A percentile compares a stretch with the other conserved stretches of the same genome.
These are phyloP conservation scores for Lasiodiplodia theobromae DNA, from an alignment of 2,329 filamentous ascomycete species.

Conservation along the genomic window DNA sequence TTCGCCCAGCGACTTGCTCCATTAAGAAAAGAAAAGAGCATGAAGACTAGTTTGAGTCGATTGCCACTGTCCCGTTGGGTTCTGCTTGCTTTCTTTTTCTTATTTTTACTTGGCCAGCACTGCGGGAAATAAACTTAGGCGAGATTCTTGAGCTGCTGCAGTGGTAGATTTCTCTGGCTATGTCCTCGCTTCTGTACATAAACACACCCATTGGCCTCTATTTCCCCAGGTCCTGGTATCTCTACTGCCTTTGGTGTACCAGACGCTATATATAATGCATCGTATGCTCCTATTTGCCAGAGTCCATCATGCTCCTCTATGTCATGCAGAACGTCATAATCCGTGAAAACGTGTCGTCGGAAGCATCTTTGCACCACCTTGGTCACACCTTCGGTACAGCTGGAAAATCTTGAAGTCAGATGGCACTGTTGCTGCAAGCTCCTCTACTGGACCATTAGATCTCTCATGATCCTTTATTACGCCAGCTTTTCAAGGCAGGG, in stretches of 20 bases:
- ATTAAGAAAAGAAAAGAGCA: neutral
- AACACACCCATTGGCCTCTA: neutral
- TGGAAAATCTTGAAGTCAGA: neutral
- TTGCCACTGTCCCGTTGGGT: neutral
- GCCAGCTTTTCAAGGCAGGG: neutral
- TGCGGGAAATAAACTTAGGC: neutral
- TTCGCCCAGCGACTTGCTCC: neutral
- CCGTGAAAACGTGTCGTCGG: neutral
- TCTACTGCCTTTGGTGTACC: neutral
- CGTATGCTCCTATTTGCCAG: neutral
- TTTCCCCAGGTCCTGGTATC: neutral
- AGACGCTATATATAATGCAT: neutral
- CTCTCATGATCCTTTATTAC: neutral
- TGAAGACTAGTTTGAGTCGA: neutral
- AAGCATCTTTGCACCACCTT: neutral
- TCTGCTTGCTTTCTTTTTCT: neutral
- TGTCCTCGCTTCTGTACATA: neutral
- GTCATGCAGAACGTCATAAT: neutral
- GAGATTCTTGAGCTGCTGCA: neutral
- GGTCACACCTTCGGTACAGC: neutral
- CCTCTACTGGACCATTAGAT: neutral
- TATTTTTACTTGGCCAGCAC: neutral
- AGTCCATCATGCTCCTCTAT: neutral
- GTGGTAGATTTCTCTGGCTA: neutral
- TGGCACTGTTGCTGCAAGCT: neutral